These are phyloP conservation scores for Mycena chlorophos DNA, from an alignment of 768 basidiomycete species.

Conservation along the genomic window DNA sequence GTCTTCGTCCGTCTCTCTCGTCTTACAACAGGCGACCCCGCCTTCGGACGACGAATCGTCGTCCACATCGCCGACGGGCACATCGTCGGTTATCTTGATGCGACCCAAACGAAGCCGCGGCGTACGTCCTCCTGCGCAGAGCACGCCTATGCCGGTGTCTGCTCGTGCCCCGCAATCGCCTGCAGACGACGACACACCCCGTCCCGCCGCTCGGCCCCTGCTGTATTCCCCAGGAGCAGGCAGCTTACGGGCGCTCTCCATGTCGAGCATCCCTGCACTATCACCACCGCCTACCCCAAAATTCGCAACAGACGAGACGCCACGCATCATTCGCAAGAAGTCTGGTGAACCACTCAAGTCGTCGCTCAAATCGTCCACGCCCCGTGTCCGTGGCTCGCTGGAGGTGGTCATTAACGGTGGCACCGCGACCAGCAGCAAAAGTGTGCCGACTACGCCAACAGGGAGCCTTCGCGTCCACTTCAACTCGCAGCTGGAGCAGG, in stretches of 20 bases:
- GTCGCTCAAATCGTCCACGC: conserved; percentile 75
- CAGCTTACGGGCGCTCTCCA: conserved; percentile 36
- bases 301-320: conserved; percentile 29
- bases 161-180: conserved; percentile 16
- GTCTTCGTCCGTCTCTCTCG: conserved; percentile 27
- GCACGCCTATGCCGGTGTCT: conserved; percentile 44
- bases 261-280: conserved; percentile 31
- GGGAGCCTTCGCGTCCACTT: conserved; percentile 95
- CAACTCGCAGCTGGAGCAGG: conserved; percentile 86
- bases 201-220: conserved; percentile 31
- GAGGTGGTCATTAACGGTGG: conserved; percentile 48
- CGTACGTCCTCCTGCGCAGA: conserved; percentile 40
- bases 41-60: conserved; percentile 35
- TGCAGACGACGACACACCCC: conserved; percentile 32
- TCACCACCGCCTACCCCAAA: conserved; percentile 26
- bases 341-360: conserved; percentile 92
- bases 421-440: conserved; percentile 51
- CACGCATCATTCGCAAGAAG: conserved; percentile 79
- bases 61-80: conserved; percentile 36
- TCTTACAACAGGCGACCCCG: conserved; percentile 31
- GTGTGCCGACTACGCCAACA: conserved; percentile 81
- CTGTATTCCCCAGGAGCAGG: conserved; percentile 42
- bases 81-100: conserved; percentile 33
- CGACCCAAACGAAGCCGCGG: conserved; percentile 40
- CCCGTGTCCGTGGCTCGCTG: conserved; percentile 50